These are phyloP conservation scores for Sequoiadendron giganteum DNA, from an alignment of 75 land plant species.

Conservation along the genomic window DNA sequence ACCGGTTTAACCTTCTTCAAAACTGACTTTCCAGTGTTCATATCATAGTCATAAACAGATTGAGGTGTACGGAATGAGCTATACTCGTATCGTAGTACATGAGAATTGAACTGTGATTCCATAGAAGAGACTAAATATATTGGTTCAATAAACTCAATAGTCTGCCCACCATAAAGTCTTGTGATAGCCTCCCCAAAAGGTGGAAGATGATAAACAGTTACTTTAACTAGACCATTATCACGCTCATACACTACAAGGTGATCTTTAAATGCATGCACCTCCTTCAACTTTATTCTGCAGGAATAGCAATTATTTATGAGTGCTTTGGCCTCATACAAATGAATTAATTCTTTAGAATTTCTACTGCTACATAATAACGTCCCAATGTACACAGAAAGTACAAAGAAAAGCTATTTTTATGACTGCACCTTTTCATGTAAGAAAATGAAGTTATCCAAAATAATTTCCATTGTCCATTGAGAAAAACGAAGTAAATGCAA, in stretches of 20 bases:
- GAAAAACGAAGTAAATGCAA: not conserved
- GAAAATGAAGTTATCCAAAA: not conserved
- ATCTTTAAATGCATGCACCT: constrained; percentile 61
- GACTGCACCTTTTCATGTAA: not conserved
- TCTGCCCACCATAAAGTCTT: constrained; percentile 51
- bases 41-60: constrained; percentile 95
- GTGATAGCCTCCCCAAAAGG: constrained; percentile 58
- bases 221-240: constrained; percentile 68
- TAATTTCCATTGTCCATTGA: not conserved
- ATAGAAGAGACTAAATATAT: constrained; percentile 56
- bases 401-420: too few species aligned
- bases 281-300: constrained; percentile 87
- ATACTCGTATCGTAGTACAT: constrained; percentile 76
- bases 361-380: not conserved
- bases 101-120: constrained; percentile 64
- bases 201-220: constrained; percentile 70
- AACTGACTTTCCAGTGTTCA: constrained; percentile 75
- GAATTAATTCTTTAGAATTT: not conserved
- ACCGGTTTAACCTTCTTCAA: constrained; percentile 84
- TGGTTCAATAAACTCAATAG: constrained; percentile 81
- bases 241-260: constrained; percentile 86
- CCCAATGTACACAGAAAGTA: not conserved
- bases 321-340: not conserved
- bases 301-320: not conserved
- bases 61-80: constrained; percentile 87